Evolutionary conservation across 352 stramenopile genomes (phyloP), one percentile per base, ranked within the genome.

Genomic region (Lagenidium giganteum): DNA sequence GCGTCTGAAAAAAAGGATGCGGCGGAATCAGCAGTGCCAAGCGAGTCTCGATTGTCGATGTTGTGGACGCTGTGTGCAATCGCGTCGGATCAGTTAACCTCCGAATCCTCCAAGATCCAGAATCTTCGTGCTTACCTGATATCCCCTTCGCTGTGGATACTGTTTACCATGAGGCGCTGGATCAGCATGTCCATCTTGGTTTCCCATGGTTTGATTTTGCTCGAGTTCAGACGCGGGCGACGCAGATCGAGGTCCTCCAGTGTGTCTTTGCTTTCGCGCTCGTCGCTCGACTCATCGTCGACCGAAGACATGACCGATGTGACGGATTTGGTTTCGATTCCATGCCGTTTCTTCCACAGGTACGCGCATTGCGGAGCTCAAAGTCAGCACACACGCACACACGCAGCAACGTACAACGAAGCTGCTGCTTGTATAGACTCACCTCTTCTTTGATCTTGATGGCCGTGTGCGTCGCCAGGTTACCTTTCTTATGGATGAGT

Each of bases 111-210:
- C n/a, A 34, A 49, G 37, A 18, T 29, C 17, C 5, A 25, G 6
- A 46, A 12, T n/a, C n/a, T n/a, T 12, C 12, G 22, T 13, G 18
- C 47, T 4, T 53, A 82, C 69, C 69, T 87, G 39, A 85, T 83
- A 49, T 87, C 71, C 7, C 61, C 42, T 7, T 83, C 65, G 26
- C 40, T 75, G 52, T 84, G 65, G 14, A 87, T 59, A 43, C 71
- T 87, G 43, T 81, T 87, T 42, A 76, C 62, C 76, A 88, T 88
- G 38, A 88, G 64, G 31, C 63, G 64, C 54, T 88, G 76, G 37
- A 88, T 59, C 20, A 88, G 28, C 51, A 83, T 64, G 42, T 86
- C 76, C 76, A 88, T 85, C 47, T 86, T 69, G 27, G 83, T 45
- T 49, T 88, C 76, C 76, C 76, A 88, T 2, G 65, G 67, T 40